Evolutionary conservation across 768 basidiomycete species (phyloP), one percentile per base, ranked within the genome.

Genomic region (Rhizopogon vesiculosus): DNA sequence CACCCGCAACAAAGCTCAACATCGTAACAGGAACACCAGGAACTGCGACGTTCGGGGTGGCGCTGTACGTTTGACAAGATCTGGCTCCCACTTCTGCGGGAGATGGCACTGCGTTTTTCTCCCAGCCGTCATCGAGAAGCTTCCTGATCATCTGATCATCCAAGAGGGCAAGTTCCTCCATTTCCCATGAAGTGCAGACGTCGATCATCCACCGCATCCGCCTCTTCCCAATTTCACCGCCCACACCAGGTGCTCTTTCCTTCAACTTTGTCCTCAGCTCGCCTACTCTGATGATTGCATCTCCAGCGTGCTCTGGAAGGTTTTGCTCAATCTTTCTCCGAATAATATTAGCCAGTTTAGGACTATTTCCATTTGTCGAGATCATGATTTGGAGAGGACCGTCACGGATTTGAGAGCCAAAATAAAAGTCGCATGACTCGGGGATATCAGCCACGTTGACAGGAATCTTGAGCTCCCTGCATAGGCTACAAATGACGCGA

Each of bases 381-480:
- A 99, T 85, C 89, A 98, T 89, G 60, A 99, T 84, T 72, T 97
- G 94, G 22, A 99, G 74, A 0, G 95, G 91, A 0, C 96, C 95
- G 57, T 86, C 81, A 31, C 92, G 86, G 57, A 98, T 85, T 69
- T 93, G 91, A 3, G 92, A 89, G 49, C 97, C 97, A 73, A 98
- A 99, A 77, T 95, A 98, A 66, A 99, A 99, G 72, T 99, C 96
- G 77, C 97, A 99, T 42, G 86, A 82, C 43, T 90, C 85, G 3
- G 97, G 97, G 57, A 98, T 89, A 74, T 99, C 96, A 40, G 97
- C 97, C 58, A 93, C 93, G 71, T 99, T 99, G 53, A 96, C 87
- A 7, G 94, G 93, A 49, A 98, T 87, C 45, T 77, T 80, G 52
- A 70, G 76, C 25, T 78, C 75, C 53, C 93, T 75, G 62, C 89